phyloP scores from a whole-genome alignment of 2,329 filamentous ascomycete species.

The Diaporthe citriasiana region DNA sequence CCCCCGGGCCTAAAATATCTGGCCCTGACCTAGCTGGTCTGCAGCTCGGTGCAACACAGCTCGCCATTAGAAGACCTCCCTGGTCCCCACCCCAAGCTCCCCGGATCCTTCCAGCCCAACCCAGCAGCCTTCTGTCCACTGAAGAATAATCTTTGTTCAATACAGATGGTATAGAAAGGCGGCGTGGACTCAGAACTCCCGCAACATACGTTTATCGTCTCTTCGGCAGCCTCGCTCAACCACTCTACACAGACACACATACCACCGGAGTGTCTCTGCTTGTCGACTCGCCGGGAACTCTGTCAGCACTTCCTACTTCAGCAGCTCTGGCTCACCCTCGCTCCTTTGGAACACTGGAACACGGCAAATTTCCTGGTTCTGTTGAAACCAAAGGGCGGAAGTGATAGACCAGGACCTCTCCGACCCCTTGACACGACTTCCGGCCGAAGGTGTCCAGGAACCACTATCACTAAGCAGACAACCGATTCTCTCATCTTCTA shows the following conservation, averaged over 20 bases:
- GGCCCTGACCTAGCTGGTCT: conserved; percentile 39
- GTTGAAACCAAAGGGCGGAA: not conserved
- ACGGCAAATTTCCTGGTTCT: not conserved
- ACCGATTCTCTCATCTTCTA: not conserved
- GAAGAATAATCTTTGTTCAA: conserved; percentile 29
- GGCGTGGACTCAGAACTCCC: conserved; percentile 19
- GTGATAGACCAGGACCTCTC: conserved; percentile 4
- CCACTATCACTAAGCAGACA: not conserved
- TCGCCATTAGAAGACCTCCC: conserved; percentile 43
- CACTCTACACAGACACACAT: conserved; percentile 2
- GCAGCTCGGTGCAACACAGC: conserved; percentile 43
- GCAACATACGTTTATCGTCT: conserved; percentile 3
- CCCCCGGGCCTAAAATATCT: conserved; percentile 40
- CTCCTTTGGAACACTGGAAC: conserved; percentile 4
- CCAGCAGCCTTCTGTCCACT: conserved; percentile 34
- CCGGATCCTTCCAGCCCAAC: conserved; percentile 41
- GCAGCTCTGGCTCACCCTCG: not conserved
- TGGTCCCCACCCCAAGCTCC: conserved; percentile 43
- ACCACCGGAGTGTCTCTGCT: conserved; percentile 2
- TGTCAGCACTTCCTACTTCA: not conserved
- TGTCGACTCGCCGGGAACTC: too few species aligned
- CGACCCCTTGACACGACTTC: not conserved
- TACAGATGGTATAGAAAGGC: conserved; percentile 27
- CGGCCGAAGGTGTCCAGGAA: not conserved
- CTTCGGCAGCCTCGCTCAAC: not conserved